Base-by-base conservation (phyloP, 352 stramenopile genomes). In the Phytophthora boehmeriae region DNA sequence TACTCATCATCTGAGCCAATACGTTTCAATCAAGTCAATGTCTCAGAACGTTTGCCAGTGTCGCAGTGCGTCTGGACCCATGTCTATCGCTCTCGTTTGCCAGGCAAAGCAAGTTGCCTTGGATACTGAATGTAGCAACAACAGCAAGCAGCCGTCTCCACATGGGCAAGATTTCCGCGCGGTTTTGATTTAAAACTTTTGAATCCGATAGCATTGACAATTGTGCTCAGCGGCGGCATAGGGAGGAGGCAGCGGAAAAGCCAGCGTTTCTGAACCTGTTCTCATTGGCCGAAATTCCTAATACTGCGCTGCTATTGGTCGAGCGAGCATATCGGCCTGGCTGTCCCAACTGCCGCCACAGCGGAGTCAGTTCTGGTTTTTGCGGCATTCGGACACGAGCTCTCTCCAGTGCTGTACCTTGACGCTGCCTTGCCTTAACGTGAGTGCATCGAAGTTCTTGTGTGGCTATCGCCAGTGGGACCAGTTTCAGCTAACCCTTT, bases 281-380 rank as follows among this genome's bases (percentile, higher is more conserved):
- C 17, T 19, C 25, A 63, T 56, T 56, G 45, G 59, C 30, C 17
- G 23, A 60, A 66, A 66, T 20, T 28, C 3, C 3, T 8, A 30
- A 30, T 30, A 30, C 25, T 30, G 25, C 25, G 25, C 25, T 30
- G 6, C 25, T 30, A 30, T 30, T 30, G 25, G 25, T 30, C 14
- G 17, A 19, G 22, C 36, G 3, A 8, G 14, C 22, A 34, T 10
- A 46, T 22, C 45, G 48, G 49, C 60, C 55, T 58, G 38, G 43
- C 35, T 51, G 22, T 30, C 25, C 25, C 41, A 46, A 59, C 46
- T 64, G 56, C 17, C 16, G 13, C 38, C 20, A 17, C 54, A 25
- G 42, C 30, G 14, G 54, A 88, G 76, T 84, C 75, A 86, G 78
- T 88, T 85, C 76, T 80, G 74, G 68, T 88, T 88, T 86, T 78